A percentile compares a stretch with the other conserved stretches of the same genome.
Evolutionary conservation across 108 stramenopile genomes (phyloP).

Genomic region (Schizochytrium sp.): DNA sequence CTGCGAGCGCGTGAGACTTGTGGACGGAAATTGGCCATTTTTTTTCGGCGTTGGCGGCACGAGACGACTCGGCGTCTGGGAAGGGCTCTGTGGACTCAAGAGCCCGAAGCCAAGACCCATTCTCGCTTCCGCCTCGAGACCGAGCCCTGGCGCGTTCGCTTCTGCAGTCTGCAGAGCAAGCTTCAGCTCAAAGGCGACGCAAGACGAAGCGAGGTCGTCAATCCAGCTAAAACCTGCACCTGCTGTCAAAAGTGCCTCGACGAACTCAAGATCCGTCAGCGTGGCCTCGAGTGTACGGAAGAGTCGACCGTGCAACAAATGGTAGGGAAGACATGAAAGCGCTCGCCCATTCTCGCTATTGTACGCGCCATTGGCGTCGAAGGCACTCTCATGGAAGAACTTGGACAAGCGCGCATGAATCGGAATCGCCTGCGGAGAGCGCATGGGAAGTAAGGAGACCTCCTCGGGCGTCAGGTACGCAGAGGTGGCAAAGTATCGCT

Average conservation of each 20-base stretch:
- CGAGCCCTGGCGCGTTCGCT: not conserved
- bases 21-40: too few relatives aligned
- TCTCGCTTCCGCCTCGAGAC: not conserved
- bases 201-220: not conserved
- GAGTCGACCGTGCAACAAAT: not conserved
- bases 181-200: not conserved
- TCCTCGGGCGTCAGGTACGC: not conserved
- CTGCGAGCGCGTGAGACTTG: too few relatives aligned
- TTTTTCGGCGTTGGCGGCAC: too few relatives aligned
- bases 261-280: not conserved
- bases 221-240: slow-evolving; percentile 6
- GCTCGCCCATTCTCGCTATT: not conserved
- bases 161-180: not conserved
- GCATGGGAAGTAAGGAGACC: not conserved
- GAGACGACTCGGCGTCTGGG: too few relatives aligned
- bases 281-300: not conserved
- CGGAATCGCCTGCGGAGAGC: not conserved
- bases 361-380: not conserved
- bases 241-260: not conserved
- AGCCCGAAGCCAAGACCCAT: not conserved
- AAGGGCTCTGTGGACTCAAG: not conserved
- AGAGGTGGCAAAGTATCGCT: not conserved
- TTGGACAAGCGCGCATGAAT: not conserved
- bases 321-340: not conserved
- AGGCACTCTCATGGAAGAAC: not conserved